These are phyloP conservation scores for Nissolia schottii DNA, from an alignment of 306 rosid species.

Conservation along the genomic window DNA sequence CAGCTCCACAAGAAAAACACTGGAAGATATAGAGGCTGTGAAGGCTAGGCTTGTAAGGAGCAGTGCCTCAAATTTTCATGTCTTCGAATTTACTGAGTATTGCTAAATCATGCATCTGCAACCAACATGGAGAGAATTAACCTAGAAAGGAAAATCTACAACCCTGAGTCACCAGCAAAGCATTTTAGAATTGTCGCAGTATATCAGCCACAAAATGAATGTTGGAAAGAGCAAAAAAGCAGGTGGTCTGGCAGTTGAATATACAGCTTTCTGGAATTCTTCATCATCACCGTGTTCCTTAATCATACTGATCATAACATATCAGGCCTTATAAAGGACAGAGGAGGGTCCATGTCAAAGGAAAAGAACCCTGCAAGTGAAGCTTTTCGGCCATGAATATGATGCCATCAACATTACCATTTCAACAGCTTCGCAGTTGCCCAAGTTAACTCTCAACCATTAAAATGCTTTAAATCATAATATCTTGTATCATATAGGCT, in stretches of 20 bases:
- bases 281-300: neutral
- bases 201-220: neutral
- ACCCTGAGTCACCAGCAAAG: neutral
- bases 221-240: conserved; percentile 4
- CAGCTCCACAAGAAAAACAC: neutral
- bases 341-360: neutral
- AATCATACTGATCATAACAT: neutral
- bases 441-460: neutral
- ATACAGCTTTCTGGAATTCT: neutral
- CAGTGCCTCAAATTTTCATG: neutral
- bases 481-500: too few relatives aligned
- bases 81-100: neutral
- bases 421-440: neutral
- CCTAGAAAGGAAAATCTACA: conserved; percentile 7
- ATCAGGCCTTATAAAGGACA: conserved; percentile 3
- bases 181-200: neutral
- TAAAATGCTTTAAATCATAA: conserved; percentile 4
- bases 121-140: neutral
- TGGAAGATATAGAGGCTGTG: neutral
- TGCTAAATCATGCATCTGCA: conserved; percentile 14
- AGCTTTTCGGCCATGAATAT: too few relatives aligned
- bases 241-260: conserved; percentile 1
- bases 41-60: conserved; percentile 8
- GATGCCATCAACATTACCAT: neutral
- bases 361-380: too few relatives aligned